Percentiles rank a stretch among this genome's conserved stretches.
Evolutionary conservation across 2,329 filamentous ascomycete species (phyloP).

Genomic region (Tothia fuscella): DNA sequence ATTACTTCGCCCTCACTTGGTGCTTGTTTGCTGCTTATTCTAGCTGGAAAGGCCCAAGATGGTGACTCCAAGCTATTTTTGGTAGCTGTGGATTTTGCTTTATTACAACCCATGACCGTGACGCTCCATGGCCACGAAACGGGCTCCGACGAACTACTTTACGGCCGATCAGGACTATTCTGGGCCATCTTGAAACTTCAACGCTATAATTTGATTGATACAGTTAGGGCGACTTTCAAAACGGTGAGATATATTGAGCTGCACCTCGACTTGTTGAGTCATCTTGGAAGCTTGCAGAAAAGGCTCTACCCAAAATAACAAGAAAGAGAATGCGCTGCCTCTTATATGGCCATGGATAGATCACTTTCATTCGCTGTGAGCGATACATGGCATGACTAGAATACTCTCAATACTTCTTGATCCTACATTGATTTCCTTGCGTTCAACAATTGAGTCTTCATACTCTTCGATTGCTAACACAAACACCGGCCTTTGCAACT

Average conservation of each 20-base stretch:
- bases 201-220: too few species aligned
- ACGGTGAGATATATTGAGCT: too few species aligned
- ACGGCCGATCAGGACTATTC: not conserved
- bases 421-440: not conserved
- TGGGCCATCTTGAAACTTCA: not conserved
- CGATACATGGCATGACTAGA: constrained; percentile 1
- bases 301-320: not conserved
- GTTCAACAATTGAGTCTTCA: not conserved
- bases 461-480: not conserved
- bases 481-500: constrained; percentile 22
- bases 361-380: not conserved
- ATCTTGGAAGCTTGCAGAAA: not conserved
- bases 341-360: constrained; percentile 4
- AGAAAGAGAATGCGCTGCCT: not conserved
- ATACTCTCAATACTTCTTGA: not conserved
- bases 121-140: not conserved
- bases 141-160: not conserved
- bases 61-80: not conserved
- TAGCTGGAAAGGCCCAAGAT: not conserved
- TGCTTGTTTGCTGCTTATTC: not conserved
- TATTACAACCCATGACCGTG: not conserved
- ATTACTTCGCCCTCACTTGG: not conserved
- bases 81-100: not conserved
- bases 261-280: not conserved
- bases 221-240: too few species aligned